Base-by-base conservation (phyloP, 1,139 yeast species). In the Debaryomycetaceae sp. region DNA sequence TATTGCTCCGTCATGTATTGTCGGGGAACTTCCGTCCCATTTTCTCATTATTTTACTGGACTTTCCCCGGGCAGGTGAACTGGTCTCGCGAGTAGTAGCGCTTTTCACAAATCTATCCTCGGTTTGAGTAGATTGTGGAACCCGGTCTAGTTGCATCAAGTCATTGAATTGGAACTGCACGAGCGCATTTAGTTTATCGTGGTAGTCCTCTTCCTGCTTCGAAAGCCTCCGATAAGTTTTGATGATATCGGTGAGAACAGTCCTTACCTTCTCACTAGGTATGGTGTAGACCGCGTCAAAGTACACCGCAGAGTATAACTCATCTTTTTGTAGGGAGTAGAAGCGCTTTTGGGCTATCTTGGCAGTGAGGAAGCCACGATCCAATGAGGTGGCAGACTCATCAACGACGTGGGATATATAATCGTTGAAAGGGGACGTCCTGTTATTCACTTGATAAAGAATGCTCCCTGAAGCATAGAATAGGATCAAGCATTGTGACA, bases 21-120 rank as follows among this genome's bases (percentile, higher is more conserved):
- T 56, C 43, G 56, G 39, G 32, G 57, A 61, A 26, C 58, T 64
- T 28, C 60, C 62, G 20, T 58, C 55, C 71, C 71, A 64, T 36
- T 58, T 61, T 35, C 71, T 49, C 70, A 63, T 60, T 39, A 61
- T 62, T 40, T 63, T 59, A 23, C 34, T 32, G 4, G 36, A 22
- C 4, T 37, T 24, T 13, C 32, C 22, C 35, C 33, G 27, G 30
- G 36, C 20, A 29, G 39, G 25, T 15, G 23, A 20, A 37, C 32
- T 37, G 36, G 32, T 39, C 37, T 41, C 35, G 4, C 51, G 47
- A 5, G 52, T 42, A 15, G 33, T 39, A 13, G 36, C 25, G 3
- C 35, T 36, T n/a, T n/a, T n/a, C n/a, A n/a, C n/a, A n/a, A n/a
- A n/a, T n/a, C n/a, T n/a, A 27, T 35, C 32, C 10, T 22, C 11